These are phyloP conservation scores for Globisporangium uncinulatum DNA, from an alignment of 352 stramenopile genomes.

Conservation along the genomic window DNA sequence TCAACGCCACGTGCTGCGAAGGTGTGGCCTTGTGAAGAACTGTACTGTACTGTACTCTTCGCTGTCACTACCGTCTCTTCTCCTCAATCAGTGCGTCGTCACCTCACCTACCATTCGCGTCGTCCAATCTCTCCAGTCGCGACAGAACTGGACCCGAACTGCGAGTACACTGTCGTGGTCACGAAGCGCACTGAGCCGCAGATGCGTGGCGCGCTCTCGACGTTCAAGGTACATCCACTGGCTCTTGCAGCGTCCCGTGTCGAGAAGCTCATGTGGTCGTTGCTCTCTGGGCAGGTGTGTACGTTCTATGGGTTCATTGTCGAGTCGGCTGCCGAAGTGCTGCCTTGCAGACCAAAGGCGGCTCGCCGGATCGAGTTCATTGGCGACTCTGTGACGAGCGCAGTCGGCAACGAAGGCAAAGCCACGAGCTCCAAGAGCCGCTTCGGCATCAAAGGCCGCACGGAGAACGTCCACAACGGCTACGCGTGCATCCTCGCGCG, in stretches of 20 bases:
- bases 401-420: constrained; percentile 82
- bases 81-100: background rate
- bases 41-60: background rate
- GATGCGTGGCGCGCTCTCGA: constrained; percentile 79
- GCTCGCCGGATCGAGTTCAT: constrained; percentile 41
- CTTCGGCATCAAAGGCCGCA: constrained; percentile 79
- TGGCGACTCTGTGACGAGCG: constrained; percentile 79
- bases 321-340: constrained; percentile 52
- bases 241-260: background rate
- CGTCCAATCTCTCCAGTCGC: constrained; percentile 36
- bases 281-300: constrained; percentile 39
- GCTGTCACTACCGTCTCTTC: background rate
- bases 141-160: constrained; percentile 37
- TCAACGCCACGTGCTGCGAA: constrained; percentile 76
- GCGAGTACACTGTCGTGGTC: constrained; percentile 65
- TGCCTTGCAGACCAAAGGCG: constrained; percentile 32
- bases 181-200: constrained; percentile 82
- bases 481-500: constrained; percentile 79
- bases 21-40: constrained; percentile 21
- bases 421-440: constrained; percentile 63
- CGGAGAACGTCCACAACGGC: constrained; percentile 87
- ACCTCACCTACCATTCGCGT: background rate
- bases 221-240: constrained; percentile 55
- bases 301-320: constrained; percentile 88
- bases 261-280: background rate